Conservation (phyloP, 805 yeast genomes). For the Metschnikowia vanudenii region DNA sequence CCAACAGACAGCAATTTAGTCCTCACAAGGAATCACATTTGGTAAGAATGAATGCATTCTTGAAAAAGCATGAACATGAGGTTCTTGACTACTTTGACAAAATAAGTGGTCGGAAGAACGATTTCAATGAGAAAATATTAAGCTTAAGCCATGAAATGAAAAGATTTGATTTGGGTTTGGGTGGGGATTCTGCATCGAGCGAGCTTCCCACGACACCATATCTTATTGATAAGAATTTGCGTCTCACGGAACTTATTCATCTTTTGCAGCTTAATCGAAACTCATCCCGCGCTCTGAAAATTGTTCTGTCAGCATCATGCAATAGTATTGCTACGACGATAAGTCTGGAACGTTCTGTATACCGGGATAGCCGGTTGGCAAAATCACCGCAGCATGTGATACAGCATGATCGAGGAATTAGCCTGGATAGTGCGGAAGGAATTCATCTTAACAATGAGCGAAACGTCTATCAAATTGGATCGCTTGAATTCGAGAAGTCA, state of each 20-base stretch:
- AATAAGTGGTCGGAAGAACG: slow-evolving; percentile 68
- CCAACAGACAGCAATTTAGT: slow-evolving; percentile 69
- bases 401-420: slow-evolving; percentile 6
- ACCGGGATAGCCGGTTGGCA: slow-evolving; percentile 7
- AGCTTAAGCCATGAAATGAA: slow-evolving; percentile 56
- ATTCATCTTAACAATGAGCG: slow-evolving; percentile 26
- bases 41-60: slow-evolving; percentile 64
- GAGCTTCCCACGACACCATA: slow-evolving; percentile 70
- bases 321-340: slow-evolving; percentile 16
- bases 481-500: slow-evolving; percentile 49
- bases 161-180: slow-evolving; percentile 55
- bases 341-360: slow-evolving; percentile 9
- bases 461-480: slow-evolving; percentile 44
- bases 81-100: slow-evolving; percentile 68
- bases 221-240: slow-evolving; percentile 61
- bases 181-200: slow-evolving; percentile 46
- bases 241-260: slow-evolving; percentile 57
- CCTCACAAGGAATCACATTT: slow-evolving; percentile 85
- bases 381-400: slow-evolving; percentile 1
- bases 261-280: slow-evolving; percentile 34
- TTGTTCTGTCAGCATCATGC: slow-evolving; percentile 12
- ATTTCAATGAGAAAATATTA: slow-evolving; percentile 56
- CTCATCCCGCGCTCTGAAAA: slow-evolving; percentile 3
- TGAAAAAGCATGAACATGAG: slow-evolving; percentile 55
- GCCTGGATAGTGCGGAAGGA: slow-evolving; percentile 20